Evolutionary conservation across 2,329 filamentous ascomycete genomes (phyloP), one percentile per base, ranked within the genome.

Genomic region (Phialocephala subalpina): DNA sequence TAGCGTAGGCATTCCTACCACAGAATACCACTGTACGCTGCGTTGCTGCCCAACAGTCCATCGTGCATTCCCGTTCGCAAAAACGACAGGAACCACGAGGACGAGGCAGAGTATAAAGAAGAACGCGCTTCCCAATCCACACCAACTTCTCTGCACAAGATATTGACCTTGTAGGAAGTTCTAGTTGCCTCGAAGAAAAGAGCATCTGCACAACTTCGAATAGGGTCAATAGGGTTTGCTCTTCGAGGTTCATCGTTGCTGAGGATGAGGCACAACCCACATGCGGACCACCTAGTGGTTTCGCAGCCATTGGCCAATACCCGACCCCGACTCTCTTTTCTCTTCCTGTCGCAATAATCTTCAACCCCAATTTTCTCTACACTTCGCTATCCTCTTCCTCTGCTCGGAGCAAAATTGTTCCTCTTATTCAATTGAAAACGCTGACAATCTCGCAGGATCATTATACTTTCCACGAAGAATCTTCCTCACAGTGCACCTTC

Each of bases 31-130:
- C 1, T 16, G 49, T 53, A 53, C 27, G 40, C 58, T 29, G 27
- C 58, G 40, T 47, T 47, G 40, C 14, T 49, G 58, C 45, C 25
- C 42, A 20, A 60, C 18, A 20, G 16, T 11, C 27, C 40, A 49
- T 35, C 29, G 42, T 20, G 45, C 29, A 45, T 52, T 49, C 18
- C 16, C 58, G 40, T 47, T n/a, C 16, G 18, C 27, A 56, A 20
- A 29, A 49, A 29, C 49, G 40, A 60, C 40, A 47, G 29, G 58
- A 49, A 49, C 58, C 25, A 47, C 33, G 25, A 36, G 27, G 47
- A 33, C 59, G 35, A 61, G 59, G 59, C 59, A 52, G 49, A 61
- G 59, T 61, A 61, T 61, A 61, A 49, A 27, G 20, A 38, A 25
- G 35, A 42, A 38, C 36, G 25, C 35, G 33, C 45, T 36, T 61